Base-by-base conservation (phyloP, 139 green algal genomes). In the Coelastrella sp. region DNA sequence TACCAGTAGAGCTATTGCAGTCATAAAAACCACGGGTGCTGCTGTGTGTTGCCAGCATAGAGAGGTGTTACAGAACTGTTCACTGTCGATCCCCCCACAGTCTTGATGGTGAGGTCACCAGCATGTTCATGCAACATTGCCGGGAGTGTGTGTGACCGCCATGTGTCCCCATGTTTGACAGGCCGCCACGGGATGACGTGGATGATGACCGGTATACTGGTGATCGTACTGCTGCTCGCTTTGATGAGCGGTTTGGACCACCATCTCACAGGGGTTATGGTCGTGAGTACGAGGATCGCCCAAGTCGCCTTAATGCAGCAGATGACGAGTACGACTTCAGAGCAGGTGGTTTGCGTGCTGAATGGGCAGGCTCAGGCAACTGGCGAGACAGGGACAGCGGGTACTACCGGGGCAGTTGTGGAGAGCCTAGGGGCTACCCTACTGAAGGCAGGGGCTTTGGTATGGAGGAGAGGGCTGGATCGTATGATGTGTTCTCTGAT, bases 401-500 rank as follows among this genome's bases (percentile, higher is more conserved):
- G 30, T n/a, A 17, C 34, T 30, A 7, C 75, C 34, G 60, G 19
- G 30, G 68, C 34, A 59, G 19, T 34, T n/a, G n/a, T n/a, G n/a
- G n/a, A n/a, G n/a, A n/a, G n/a, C n/a, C n/a, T n/a, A n/a, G n/a
- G n/a, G n/a, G n/a, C n/a, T n/a, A n/a, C n/a, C n/a, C n/a, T n/a
- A n/a, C n/a, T n/a, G n/a, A 43, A 35, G 23, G 11, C 75, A 69
- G 75, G 53, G 75, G 75, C 50, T 63, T 38, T 34, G 77, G 51
- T 17, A 5, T 63, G 15, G n/a, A 64, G 53, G 37, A 69, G 50
- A 41, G 50, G 76, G 30, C 41, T 32, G 74, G 4, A 27, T 21
- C 53, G 27, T 85, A 72, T 69, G 86, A 90, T 30, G 11, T 59
- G 8, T 83, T 71, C 37, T 64, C 86, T 15, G 86, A 92, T 6